A percentile compares a stretch with the other conserved stretches of the same genome.
phyloP scores from a whole-genome alignment of 768 basidiomycete genomes.

The Cubamyces sp. region DNA sequence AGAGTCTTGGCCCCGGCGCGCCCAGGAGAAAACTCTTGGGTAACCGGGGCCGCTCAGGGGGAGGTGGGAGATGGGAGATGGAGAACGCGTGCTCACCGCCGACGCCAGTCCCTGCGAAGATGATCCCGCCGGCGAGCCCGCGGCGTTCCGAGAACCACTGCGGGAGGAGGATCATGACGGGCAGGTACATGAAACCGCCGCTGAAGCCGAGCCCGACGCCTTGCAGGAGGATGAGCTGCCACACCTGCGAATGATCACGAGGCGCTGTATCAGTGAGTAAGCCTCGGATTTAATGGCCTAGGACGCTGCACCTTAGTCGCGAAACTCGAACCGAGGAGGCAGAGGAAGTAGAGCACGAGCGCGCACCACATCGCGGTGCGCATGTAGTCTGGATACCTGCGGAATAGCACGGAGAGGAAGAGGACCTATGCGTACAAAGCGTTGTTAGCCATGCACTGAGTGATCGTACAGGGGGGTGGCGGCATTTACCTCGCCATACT shows the following conservation, averaged over 20 bases:
- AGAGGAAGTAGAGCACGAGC: constrained; percentile 21
- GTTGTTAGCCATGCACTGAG: not conserved
- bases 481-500: constrained; percentile 26
- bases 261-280: not conserved
- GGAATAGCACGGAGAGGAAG: constrained; percentile 25
- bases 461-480: too few relatives aligned
- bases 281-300: too few relatives aligned
- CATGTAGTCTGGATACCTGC: constrained; percentile 28
- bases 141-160: constrained; percentile 32
- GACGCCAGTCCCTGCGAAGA: constrained; percentile 31
- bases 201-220: constrained; percentile 28
- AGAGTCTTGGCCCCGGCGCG: too few relatives aligned
- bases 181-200: constrained; percentile 26
- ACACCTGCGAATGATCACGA: constrained; percentile 19
- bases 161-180: constrained; percentile 26
- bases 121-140: constrained; percentile 29
- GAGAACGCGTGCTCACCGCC: constrained; percentile 17
- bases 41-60: not conserved
- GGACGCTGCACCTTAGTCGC: constrained; percentile 20
- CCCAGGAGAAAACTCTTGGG: too few relatives aligned
- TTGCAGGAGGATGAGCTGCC: constrained; percentile 31
- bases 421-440: constrained; percentile 7
- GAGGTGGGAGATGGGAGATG: not conserved
- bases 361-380: constrained; percentile 25
- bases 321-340: constrained; percentile 29